phyloP scores from a whole-genome alignment of 2,329 filamentous ascomycete species.

The Pseudogymnoascus sp. region DNA sequence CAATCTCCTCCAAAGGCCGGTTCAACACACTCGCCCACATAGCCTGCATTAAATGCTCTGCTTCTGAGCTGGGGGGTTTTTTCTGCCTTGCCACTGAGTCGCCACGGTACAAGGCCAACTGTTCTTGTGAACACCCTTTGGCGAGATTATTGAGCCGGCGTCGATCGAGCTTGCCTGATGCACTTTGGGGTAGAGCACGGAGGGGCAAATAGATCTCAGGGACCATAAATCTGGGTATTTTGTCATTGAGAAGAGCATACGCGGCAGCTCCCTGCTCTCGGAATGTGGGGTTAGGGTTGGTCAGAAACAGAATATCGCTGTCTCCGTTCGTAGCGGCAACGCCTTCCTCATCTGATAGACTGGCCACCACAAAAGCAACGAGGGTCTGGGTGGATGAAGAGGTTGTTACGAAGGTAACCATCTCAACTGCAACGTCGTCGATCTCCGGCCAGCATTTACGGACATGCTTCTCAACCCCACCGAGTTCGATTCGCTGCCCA shows the following conservation, averaged over 20 bases:
- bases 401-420: neutral
- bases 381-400: neutral
- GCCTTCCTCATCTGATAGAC: neutral
- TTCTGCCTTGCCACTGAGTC: constrained; percentile 10
- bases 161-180: constrained; percentile 15
- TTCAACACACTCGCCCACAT: neutral
- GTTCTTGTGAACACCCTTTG: neutral
- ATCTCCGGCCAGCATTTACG: neutral
- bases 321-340: neutral
- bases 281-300: neutral
- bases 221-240: neutral
- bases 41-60: neutral
- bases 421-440: neutral
- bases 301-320: neutral
- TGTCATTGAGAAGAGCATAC: neutral
- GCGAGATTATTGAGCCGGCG: neutral
- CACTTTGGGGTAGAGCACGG: constrained; percentile 10
- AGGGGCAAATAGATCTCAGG: neutral
- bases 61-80: neutral
- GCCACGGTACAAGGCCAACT: constrained; percentile 12
- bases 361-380: neutral
- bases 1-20: neutral
- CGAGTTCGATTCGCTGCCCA: constrained; percentile 18
- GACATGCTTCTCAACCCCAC: constrained; percentile 15
- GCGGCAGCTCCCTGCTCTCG: neutral